Conservation (phyloP, 345 rosid genomes). For the Populus pruinosa region DNA sequence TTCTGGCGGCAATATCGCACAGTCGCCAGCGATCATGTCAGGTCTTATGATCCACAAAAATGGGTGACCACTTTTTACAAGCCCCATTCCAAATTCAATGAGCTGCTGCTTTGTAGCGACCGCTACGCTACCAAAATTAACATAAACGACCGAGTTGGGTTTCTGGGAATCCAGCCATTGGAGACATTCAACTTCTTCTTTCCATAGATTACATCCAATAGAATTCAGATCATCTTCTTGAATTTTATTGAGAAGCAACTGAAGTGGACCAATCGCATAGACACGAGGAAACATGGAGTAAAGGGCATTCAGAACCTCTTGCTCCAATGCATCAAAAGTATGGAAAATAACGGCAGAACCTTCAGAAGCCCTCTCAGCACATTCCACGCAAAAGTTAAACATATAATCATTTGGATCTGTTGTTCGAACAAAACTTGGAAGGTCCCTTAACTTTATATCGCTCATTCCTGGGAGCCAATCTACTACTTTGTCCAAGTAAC, state of each 20-base stretch:
- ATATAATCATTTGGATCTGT: not conserved
- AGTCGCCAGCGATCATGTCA: not conserved
- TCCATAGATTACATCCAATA: not conserved
- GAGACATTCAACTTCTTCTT: not conserved
- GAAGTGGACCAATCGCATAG: not conserved
- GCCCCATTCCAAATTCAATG: not conserved
- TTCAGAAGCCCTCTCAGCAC: not conserved
- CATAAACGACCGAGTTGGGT: not conserved
- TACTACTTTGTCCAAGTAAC: not conserved
- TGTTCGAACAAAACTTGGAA: not conserved
- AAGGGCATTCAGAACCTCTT: not conserved
- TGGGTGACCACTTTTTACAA: not conserved
- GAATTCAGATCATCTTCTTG: not conserved
- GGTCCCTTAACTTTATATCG: not conserved
- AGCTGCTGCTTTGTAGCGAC: not conserved
- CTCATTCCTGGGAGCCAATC: conserved; percentile 5
- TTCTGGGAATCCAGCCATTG: not conserved
- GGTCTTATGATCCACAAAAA: not conserved
- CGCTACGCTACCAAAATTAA: not conserved
- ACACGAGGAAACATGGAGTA: not conserved
- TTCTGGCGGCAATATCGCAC: not conserved
- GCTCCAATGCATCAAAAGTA: not conserved
- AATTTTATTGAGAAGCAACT: not conserved
- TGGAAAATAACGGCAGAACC: not conserved
- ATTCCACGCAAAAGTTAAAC: not conserved